Evolutionary conservation across 805 yeast genomes (phyloP).

Genomic region (Starmerella davenportii): DNA sequence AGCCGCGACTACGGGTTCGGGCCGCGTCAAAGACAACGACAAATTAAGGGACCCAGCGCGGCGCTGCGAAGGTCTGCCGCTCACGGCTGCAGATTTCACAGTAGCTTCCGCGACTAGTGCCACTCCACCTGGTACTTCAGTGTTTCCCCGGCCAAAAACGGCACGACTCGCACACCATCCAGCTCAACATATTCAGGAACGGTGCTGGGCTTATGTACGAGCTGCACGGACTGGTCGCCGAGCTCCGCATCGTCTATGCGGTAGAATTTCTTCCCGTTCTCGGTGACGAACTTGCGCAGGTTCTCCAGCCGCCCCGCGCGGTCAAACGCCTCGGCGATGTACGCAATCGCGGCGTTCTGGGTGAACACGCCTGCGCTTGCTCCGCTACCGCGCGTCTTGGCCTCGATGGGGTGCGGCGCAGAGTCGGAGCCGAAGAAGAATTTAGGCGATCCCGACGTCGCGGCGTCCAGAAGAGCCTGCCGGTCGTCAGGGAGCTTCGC

Average conservation of each 20-base stretch:
- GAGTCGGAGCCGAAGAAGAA: slow-evolving; percentile 96
- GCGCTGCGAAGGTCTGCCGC: no score
- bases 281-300: slow-evolving; percentile 57
- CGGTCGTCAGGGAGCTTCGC: slow-evolving; percentile 83
- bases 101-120: no score
- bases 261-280: slow-evolving; percentile 58
- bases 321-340: slow-evolving; percentile 76
- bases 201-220: slow-evolving; percentile 34
- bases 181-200: slow-evolving; percentile 42
- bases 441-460: slow-evolving; percentile 76
- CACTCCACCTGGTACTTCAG: slow-evolving; percentile 62
- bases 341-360: slow-evolving; percentile 64
- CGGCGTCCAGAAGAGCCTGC: slow-evolving; percentile 67
- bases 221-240: slow-evolving; percentile 30
- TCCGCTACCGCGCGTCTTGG: slow-evolving; percentile 57
- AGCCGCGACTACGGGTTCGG: no score
- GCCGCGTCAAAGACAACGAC: no score
- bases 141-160: slow-evolving; percentile 68
- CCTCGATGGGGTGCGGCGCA: slow-evolving; percentile 83
- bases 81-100: no score
- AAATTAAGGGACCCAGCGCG: no score
- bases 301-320: slow-evolving; percentile 41
- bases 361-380: slow-evolving; percentile 98
- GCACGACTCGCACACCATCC: slow-evolving; percentile 44
- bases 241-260: slow-evolving; percentile 31